Conservation (phyloP, 2,329 filamentous ascomycete genomes). For the Coniosporium tulheliwenetii region DNA sequence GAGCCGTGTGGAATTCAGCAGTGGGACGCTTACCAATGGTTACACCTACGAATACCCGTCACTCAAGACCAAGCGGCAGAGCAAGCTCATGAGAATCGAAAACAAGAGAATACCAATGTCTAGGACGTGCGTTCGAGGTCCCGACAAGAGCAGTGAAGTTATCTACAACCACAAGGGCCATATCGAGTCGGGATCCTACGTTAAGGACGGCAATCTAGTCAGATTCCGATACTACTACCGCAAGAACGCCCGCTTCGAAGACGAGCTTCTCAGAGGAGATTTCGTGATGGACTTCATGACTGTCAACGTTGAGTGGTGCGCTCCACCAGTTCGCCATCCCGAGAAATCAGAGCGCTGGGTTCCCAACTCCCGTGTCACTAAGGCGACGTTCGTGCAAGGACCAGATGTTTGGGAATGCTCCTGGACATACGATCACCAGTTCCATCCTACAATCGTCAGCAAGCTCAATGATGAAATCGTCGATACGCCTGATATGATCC, state of each 20-base stretch:
- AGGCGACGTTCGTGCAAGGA: conserved; percentile 38
- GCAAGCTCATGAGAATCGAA: conserved; percentile 9
- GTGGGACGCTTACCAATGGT: conserved; percentile 26
- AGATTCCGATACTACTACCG: conserved; percentile 40
- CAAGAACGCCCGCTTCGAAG: conserved; percentile 35
- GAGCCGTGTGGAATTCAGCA: conserved; percentile 28
- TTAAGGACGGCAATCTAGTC: conserved; percentile 35
- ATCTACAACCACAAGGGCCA: conserved; percentile 38
- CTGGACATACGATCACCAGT: conserved; percentile 24
- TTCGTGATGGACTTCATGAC: conserved; percentile 38
- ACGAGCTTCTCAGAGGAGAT: conserved; percentile 40
- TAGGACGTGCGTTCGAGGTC: conserved; percentile 30
- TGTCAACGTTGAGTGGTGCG: conserved; percentile 38
- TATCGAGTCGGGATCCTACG: conserved; percentile 36
- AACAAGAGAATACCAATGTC: conserved; percentile 8
- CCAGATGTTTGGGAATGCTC: conserved; percentile 36
- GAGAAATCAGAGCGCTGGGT: conserved; percentile 40
- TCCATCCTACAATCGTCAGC: conserved; percentile 21
- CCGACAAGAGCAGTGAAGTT: conserved; percentile 29
- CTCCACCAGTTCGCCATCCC: conserved; percentile 31
- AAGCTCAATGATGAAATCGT: conserved; percentile 33
- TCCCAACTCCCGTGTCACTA: conserved; percentile 36
- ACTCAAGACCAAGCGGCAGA: conserved; percentile 22
- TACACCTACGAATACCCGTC: conserved; percentile 33
- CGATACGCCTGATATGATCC: conserved; percentile 39